Conservation (phyloP, 139 green algal genomes). For the Chlamydomonas incerta region DNA sequence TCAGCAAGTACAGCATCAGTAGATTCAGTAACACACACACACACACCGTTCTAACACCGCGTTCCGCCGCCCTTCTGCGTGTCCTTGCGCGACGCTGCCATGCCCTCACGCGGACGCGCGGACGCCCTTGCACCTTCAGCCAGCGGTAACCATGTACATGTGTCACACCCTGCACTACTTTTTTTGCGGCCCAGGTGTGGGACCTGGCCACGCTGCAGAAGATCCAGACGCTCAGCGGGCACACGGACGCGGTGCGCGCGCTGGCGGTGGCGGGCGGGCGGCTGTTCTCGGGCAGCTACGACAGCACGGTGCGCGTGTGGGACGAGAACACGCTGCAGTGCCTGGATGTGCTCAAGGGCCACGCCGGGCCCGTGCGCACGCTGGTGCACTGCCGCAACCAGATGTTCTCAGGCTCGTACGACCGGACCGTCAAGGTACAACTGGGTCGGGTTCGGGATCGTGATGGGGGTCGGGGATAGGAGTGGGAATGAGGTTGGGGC, state of each 20-base stretch:
- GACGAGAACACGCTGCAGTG: conserved; percentile 80
- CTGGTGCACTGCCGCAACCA: conserved; percentile 77
- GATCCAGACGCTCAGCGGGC: conserved; percentile 84
- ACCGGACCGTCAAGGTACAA: conserved; percentile 82
- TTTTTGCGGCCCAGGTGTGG: conserved; percentile 86
- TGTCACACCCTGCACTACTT: no score
- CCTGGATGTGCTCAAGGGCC: conserved; percentile 80
- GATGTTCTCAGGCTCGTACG: conserved; percentile 91
- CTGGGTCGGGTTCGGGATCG: no score
- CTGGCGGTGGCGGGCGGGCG: conserved; percentile 73
- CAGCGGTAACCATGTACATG: no score
- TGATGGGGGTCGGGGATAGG: no score
- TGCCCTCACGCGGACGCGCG: no score
- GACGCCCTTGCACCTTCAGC: no score
- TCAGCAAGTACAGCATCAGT: no score
- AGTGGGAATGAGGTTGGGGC: no score
- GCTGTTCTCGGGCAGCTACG: conserved; percentile 86
- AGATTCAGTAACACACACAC: no score
- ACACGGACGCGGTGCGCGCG: conserved; percentile 91
- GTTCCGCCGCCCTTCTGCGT: no score
- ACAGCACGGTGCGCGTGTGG: conserved; percentile 88
- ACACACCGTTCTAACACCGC: no score
- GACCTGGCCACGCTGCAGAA: conserved; percentile 76
- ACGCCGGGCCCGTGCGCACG: conserved; percentile 90
- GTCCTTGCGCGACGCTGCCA: no score